A percentile compares a stretch with the other conserved stretches of the same genome.
phyloP scores from a whole-genome alignment of 2,329 filamentous ascomycete genomes.

The Verticillium nonalfalfae region DNA sequence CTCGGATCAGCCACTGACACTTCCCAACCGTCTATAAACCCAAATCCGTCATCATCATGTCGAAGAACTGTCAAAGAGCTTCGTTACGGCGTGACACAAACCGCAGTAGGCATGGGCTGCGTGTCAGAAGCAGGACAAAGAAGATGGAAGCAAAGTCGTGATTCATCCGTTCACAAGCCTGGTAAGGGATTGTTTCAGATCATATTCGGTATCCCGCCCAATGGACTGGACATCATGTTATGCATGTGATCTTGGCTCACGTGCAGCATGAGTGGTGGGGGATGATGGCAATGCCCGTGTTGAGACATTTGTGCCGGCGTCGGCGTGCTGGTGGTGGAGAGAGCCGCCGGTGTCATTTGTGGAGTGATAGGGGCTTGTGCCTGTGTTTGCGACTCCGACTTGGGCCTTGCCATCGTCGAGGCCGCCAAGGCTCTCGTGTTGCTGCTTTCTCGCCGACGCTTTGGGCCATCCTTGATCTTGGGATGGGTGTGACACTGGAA shows the following conservation, averaged over 20 bases:
- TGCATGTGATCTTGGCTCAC: not conserved
- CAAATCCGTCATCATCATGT: not conserved
- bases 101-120: not conserved
- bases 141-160: not conserved
- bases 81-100: not conserved
- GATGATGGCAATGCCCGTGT: constrained; percentile 1
- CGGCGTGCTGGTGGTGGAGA: constrained; percentile 31
- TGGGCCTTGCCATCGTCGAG: constrained; percentile 38
- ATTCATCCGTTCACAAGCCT: not conserved
- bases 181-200: not conserved
- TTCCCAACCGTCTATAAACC: not conserved
- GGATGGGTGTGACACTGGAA: constrained; percentile 62
- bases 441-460: constrained; percentile 58
- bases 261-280: not conserved
- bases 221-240: constrained; percentile 2
- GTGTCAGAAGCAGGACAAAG: not conserved
- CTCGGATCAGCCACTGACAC: not conserved
- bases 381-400: constrained; percentile 30
- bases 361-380: constrained; percentile 28
- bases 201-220: not conserved
- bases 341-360: constrained; percentile 30
- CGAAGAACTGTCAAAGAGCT: not conserved
- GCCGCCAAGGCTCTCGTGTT: constrained; percentile 37
- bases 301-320: constrained; percentile 23
- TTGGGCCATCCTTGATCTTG: constrained; percentile 65